These are phyloP conservation scores for Naganishia albida DNA, from an alignment of 1,284 basidiomycete genomes.

Conservation along the genomic window DNA sequence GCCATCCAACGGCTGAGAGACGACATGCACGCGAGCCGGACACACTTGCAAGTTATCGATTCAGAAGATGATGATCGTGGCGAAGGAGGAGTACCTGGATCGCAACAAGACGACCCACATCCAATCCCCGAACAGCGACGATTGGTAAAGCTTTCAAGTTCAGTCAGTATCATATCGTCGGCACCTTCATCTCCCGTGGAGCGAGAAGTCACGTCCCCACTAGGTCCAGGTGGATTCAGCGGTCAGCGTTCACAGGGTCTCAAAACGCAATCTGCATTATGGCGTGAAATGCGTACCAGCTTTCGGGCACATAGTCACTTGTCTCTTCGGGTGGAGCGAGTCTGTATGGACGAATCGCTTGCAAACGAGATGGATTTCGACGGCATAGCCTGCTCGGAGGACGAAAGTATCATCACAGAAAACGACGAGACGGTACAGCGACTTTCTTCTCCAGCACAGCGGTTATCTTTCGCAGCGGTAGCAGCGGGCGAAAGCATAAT, in stretches of 20 bases:
- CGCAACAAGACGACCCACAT: background rate
- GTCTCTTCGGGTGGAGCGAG: no score
- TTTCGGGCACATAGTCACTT: no score
- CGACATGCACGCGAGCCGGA: background rate
- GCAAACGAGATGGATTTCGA: no score
- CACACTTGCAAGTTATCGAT: background rate
- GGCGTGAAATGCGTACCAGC: no score
- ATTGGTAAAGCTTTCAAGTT: background rate
- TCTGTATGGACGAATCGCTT: no score
- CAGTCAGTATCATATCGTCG: background rate
- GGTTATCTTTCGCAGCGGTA: background rate
- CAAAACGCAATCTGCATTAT: no score
- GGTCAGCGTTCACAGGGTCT: no score
- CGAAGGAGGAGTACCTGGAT: background rate
- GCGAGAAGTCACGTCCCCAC: background rate
- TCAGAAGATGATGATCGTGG: background rate
- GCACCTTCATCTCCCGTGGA: background rate
- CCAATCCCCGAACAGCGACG: background rate
- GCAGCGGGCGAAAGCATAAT: background rate
- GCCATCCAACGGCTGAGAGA: slow-evolving; percentile 2
- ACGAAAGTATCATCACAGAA: no score
- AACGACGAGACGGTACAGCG: no score
- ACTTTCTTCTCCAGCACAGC: no score
- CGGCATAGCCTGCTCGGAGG: no score
- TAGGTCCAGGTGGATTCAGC: background rate